These are phyloP conservation scores for Tuber aestivum DNA, from an alignment of 495 filamentous ascomycete species.

Conservation along the genomic window DNA sequence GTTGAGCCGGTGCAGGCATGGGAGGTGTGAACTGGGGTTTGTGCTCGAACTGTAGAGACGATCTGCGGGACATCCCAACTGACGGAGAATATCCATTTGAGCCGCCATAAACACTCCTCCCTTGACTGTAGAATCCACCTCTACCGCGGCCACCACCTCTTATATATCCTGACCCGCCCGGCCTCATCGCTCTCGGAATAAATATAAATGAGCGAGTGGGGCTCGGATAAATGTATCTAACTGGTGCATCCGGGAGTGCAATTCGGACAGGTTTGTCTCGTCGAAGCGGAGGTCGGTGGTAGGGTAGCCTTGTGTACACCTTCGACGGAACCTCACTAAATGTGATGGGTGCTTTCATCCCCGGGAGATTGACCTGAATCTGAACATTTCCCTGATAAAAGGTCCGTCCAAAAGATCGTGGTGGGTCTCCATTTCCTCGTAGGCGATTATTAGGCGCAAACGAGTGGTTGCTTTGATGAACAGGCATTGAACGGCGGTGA, in stretches of 20 bases:
- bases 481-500: constrained; percentile 44
- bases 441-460: constrained; percentile 46
- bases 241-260: constrained; percentile 68
- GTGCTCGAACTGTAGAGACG: constrained; percentile 57
- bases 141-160: constrained; percentile 63
- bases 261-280: constrained; percentile 96
- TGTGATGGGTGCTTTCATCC: constrained; percentile 63
- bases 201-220: constrained; percentile 93
- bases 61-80: constrained; percentile 81
- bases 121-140: constrained; percentile 61
- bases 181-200: constrained; percentile 86
- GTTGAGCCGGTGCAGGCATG: constrained; percentile 11
- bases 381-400: constrained; percentile 69
- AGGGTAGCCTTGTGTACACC: constrained; percentile 85
- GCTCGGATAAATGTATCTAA: constrained; percentile 85
- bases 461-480: constrained; percentile 47
- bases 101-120: constrained; percentile 72
- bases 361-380: constrained; percentile 70
- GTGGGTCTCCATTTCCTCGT: constrained; percentile 47
- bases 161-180: constrained; percentile 50
- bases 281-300: constrained; percentile 88
- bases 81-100: constrained; percentile 79
- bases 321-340: constrained; percentile 70
- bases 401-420: constrained; percentile 57
- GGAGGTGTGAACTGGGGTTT: constrained; percentile 23